Base-by-base conservation (phyloP, 1,284 basidiomycete genomes). In the Salmacisia buchloeana region DNA sequence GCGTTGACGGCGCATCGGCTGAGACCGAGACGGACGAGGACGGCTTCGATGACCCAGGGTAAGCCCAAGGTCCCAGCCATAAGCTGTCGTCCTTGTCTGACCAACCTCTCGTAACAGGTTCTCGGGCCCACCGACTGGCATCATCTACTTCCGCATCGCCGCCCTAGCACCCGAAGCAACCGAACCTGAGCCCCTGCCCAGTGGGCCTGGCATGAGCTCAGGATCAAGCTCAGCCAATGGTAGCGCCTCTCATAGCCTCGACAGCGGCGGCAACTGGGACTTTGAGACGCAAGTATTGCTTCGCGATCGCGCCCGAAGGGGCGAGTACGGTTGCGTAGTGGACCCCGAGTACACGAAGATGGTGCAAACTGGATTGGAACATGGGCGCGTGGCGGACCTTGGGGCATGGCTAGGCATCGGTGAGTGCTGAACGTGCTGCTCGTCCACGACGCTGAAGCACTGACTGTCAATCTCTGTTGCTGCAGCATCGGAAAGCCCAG, bases 261-360 rank as follows among this genome's bases (percentile, higher is more conserved):
- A 31, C 62, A 58, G 21, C 56, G 12, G 38, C 65, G 0, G 4
- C 43, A 13, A 18, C 57, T 59, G 56, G 57, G 52, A 61, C 46
- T n/a, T n/a, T n/a, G 68, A 71, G 35, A 10, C 61, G 35, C 46
- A 64, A 46, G 15, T 72, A 3, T 61, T 58, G 27, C 39, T 79
- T 41, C 68, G 61, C 7, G 70, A 71, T 21, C 43, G 60, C 31
- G 62, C 77, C 18, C 71, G 70, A 27, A 63, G 84, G 7, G 90
- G 90, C 7, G 86, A 91, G 75, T 79, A 93, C 6, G 94, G 94
- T 0, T 94, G 89, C 74, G 90, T 90, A 85, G 84, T 94, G 13
- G 91, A 97, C 74, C 82, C 87, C 0, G 79, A 83, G 1, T 75
- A 84, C 4, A 93, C 92, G 35, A 86, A 88, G 63, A 86, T 96